Evolutionary conservation across 768 basidiomycete genomes (phyloP).

Genomic region (Mrakia frigida): DNA sequence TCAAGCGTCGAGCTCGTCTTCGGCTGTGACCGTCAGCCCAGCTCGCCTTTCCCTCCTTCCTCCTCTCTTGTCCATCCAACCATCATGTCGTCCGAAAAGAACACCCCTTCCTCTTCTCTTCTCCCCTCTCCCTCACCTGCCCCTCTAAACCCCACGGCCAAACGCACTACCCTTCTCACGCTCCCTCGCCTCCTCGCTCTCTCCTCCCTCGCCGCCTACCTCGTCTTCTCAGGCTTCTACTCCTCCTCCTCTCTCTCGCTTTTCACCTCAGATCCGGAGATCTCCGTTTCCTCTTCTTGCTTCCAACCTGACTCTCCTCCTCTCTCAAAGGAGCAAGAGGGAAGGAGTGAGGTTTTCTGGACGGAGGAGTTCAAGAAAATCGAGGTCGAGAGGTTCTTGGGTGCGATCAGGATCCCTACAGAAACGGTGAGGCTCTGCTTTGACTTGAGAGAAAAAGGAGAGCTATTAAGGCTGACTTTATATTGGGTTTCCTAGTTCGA

Average conservation of each 20-base stretch:
- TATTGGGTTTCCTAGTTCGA: not conserved
- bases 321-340: not conserved
- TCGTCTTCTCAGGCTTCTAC: not conserved
- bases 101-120: not conserved
- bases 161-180: not conserved
- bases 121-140: not conserved
- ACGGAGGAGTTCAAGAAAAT: constrained; percentile 11
- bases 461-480: not conserved
- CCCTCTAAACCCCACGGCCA: not conserved
- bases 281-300: not conserved
- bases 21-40: no score
- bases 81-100: not conserved
- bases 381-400: constrained; percentile 33
- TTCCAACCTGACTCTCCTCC: not conserved
- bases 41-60: no score
- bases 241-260: not conserved
- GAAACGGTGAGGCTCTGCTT: constrained; percentile 2
- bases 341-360: constrained; percentile 22
- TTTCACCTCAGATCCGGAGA: not conserved
- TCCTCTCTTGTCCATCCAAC: no score
- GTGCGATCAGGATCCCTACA: constrained; percentile 26
- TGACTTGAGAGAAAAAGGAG: not conserved
- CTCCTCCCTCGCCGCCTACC: constrained; percentile 18
- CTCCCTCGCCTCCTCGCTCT: constrained; percentile 14
- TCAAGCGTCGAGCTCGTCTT: no score